phyloP scores from a whole-genome alignment of 2,329 filamentous ascomycete species.

The Truncatella angustata region DNA sequence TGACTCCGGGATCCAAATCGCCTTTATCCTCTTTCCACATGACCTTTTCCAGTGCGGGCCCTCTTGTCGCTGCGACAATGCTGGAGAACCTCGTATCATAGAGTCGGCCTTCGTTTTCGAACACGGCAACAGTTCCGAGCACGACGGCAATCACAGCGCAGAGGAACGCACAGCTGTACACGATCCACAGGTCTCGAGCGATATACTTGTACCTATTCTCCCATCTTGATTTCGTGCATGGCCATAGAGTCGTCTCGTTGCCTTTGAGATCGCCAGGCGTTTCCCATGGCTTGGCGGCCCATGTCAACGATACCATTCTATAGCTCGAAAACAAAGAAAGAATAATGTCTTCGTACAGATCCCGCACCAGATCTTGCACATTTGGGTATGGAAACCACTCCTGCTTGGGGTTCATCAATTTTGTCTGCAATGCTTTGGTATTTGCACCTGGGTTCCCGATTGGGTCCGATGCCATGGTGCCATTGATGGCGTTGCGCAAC shows the following conservation, averaged over 20 bases:
- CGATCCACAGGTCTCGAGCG: slow-evolving; percentile 33
- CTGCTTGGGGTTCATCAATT: slow-evolving; percentile 35
- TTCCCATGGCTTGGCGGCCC: slow-evolving; percentile 28
- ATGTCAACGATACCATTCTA: slow-evolving; percentile 31
- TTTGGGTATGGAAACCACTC: slow-evolving; percentile 30
- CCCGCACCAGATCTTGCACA: slow-evolving; percentile 25
- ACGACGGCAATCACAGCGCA: slow-evolving; percentile 27
- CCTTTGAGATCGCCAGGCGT: slow-evolving; percentile 21
- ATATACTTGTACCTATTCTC: slow-evolving; percentile 34
- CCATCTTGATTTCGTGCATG: slow-evolving; percentile 29
- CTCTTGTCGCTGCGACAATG: slow-evolving; percentile 40
- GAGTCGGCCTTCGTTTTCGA: slow-evolving; percentile 33
- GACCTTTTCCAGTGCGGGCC: slow-evolving; percentile 36
- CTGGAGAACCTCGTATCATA: slow-evolving; percentile 38
- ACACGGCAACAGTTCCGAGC: slow-evolving; percentile 32
- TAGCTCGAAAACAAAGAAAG: slow-evolving; percentile 35
- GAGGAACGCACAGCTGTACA: slow-evolving; percentile 31
- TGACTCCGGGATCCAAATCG: slow-evolving; percentile 18
- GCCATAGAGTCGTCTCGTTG: slow-evolving; percentile 23
- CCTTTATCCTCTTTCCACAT: slow-evolving; percentile 21
- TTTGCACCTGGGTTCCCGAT: slow-evolving; percentile 24
- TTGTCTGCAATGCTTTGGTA: slow-evolving; percentile 38
- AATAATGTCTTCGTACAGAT: slow-evolving; percentile 36
- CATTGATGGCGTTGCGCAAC: slow-evolving; percentile 32
- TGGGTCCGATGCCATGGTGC: slow-evolving; percentile 26